phyloP scores from a whole-genome alignment of 163 green algal species.

The Scenedesmus sp. region DNA sequence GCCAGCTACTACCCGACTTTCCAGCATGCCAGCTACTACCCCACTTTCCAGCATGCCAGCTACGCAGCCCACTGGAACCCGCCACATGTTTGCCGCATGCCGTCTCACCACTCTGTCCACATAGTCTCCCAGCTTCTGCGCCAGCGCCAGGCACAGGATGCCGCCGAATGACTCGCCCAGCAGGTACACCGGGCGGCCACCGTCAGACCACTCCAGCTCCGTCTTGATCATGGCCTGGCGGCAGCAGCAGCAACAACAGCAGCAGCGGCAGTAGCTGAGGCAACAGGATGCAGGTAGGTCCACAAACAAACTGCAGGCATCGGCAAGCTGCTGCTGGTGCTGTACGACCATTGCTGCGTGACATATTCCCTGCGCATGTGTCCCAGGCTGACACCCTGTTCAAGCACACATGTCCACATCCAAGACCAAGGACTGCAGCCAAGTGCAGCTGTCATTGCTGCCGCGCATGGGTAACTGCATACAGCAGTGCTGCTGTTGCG shows the following conservation, averaged over 20 bases:
- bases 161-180: conserved; percentile 94
- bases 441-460: too few species aligned
- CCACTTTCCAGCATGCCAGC: background rate
- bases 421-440: too few species aligned
- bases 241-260: background rate
- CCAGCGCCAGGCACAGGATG: conserved; percentile 84
- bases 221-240: conserved; percentile 50
- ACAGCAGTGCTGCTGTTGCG: background rate
- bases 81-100: background rate
- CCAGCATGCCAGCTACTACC: background rate
- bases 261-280: background rate
- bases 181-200: conserved; percentile 86
- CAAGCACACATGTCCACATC: too few species aligned
- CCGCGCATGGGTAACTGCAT: too few species aligned
- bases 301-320: background rate
- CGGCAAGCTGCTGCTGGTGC: background rate
- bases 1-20: background rate
- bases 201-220: conserved; percentile 58
- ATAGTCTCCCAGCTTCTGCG: conserved; percentile 57
- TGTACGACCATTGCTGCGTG: too few species aligned
- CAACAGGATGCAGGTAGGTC: background rate
- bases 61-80: background rate
- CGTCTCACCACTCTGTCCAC: conserved; percentile 56
- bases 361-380: too few species aligned
- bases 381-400: too few species aligned